Percentiles rank a stretch among this genome's conserved stretches.
phyloP scores from a whole-genome alignment of 768 basidiomycete genomes.

The Hydnum rufescens region DNA sequence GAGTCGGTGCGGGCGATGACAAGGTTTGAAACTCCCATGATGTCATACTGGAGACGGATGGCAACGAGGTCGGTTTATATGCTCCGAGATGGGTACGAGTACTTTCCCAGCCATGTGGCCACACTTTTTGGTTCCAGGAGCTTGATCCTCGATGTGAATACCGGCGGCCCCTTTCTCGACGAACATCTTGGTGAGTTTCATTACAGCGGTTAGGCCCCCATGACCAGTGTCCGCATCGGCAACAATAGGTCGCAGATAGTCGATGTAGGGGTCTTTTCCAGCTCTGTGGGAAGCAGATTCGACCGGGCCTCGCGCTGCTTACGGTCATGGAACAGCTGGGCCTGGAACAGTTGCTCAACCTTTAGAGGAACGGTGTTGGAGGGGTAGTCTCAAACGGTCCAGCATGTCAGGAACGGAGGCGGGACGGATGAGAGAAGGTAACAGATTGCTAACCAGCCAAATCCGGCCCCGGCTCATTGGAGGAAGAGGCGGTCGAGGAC shows the following conservation, averaged over 20 bases:
- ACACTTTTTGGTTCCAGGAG: slow-evolving; percentile 91
- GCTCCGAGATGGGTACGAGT: slow-evolving; percentile 90
- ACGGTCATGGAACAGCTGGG: slow-evolving; percentile 97
- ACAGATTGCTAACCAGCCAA: slow-evolving; percentile 79
- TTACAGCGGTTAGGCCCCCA: slow-evolving; percentile 91
- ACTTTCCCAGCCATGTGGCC: slow-evolving; percentile 93
- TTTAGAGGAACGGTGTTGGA: slow-evolving; percentile 98
- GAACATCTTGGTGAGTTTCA: slow-evolving; percentile 98
- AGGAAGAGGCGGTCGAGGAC: slow-evolving; percentile 68
- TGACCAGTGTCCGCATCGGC: slow-evolving; percentile 98
- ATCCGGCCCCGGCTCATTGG: slow-evolving; percentile 95
- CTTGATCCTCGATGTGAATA: slow-evolving; percentile 96
- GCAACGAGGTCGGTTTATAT: slow-evolving; percentile 96
- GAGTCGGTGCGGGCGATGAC: slow-evolving; percentile 89
- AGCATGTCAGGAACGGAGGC: too few species aligned
- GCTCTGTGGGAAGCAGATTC: slow-evolving; percentile 45
- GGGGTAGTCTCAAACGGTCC: slow-evolving; percentile 53
- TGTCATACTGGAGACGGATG: slow-evolving; percentile 91
- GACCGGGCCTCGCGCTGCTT: slow-evolving; percentile 79
- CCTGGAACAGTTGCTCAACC: slow-evolving; percentile 94
- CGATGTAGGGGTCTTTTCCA: slow-evolving; percentile 51
- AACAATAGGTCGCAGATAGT: slow-evolving; percentile 85
- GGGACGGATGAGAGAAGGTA: too few species aligned
- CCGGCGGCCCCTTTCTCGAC: slow-evolving; percentile 97
- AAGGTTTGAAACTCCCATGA: slow-evolving; percentile 95